Conservation (phyloP, 768 basidiomycete genomes). For the Tremella mesenterica region DNA sequence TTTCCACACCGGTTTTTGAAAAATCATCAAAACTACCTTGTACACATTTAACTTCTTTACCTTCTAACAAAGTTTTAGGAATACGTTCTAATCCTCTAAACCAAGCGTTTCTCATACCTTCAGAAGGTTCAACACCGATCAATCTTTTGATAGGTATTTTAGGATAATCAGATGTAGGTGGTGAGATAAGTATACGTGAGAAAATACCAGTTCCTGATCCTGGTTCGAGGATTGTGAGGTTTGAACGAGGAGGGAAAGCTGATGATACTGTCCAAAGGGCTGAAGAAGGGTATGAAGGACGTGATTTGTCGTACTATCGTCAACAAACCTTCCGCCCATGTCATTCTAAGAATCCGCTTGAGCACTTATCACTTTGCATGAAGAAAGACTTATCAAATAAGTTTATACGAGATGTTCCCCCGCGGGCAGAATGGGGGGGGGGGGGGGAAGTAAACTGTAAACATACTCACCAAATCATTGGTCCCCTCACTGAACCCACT, state of each 20-base stretch:
- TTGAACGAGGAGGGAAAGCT: constrained; percentile 31
- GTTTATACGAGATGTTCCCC: too few species aligned
- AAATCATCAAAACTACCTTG: constrained; percentile 41
- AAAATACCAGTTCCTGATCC: constrained; percentile 85
- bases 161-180: constrained; percentile 44
- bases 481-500: constrained; percentile 69
- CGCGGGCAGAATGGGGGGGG: neutral
- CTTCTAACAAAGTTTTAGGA: neutral
- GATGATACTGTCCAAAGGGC: constrained; percentile 56
- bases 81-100: constrained; percentile 42
- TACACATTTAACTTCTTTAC: constrained; percentile 14
- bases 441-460: too few species aligned
- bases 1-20: constrained; percentile 10
- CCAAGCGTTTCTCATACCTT: constrained; percentile 75
- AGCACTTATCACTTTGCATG: too few species aligned
- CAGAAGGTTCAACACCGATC: constrained; percentile 67
- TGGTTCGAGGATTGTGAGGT: constrained; percentile 50
- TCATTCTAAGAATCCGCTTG: neutral
- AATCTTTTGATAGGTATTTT: constrained; percentile 50
- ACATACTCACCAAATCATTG: constrained; percentile 54
- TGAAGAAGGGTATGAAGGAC: constrained; percentile 69
- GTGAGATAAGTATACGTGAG: constrained; percentile 61
- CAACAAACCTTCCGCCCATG: neutral
- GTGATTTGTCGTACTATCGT: constrained; percentile 49
- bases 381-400: too few species aligned